These are phyloP conservation scores for Naganishia friedmannii DNA, from an alignment of 768 basidiomycete species.

Conservation along the genomic window DNA sequence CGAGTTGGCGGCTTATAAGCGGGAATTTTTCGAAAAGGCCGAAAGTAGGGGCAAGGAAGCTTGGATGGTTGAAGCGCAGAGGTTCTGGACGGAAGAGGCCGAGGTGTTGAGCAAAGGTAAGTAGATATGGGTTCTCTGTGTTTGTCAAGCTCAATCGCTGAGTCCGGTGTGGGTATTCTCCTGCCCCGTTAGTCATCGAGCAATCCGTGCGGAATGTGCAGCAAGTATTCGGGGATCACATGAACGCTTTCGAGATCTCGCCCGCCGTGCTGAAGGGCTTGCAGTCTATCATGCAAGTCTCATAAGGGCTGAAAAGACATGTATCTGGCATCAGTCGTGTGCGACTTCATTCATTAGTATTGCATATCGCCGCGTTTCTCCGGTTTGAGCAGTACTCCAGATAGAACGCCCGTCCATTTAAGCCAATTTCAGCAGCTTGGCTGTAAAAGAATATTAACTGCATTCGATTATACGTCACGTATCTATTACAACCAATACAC, in stretches of 20 bases:
- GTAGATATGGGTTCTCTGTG: neutral
- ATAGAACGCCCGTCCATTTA: no score
- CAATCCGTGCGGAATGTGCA: constrained; percentile 35
- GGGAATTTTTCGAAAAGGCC: constrained; percentile 30
- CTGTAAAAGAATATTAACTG: no score
- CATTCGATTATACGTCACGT: neutral
- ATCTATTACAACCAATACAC: neutral
- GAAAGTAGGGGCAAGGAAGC: constrained; percentile 21
- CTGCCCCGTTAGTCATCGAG: constrained; percentile 38
- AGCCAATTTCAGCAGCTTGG: no score
- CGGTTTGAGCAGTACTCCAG: neutral
- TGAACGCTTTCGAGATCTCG: constrained; percentile 46
- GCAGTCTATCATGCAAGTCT: constrained; percentile 5
- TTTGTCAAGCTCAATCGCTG: neutral
- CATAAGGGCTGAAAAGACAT: neutral
- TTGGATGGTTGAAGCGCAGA: constrained; percentile 29
- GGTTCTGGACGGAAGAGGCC: constrained; percentile 11
- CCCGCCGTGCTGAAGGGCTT: constrained; percentile 34
- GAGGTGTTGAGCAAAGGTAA: constrained; percentile 24
- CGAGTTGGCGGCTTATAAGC: constrained; percentile 34
- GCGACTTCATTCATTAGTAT: neutral
- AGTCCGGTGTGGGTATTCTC: neutral
- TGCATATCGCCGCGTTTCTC: neutral
- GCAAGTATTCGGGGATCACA: constrained; percentile 40
- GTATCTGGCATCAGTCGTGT: neutral